phyloP scores from a whole-genome alignment of 257 asterid genomes.

The Solanum chiquidenum region DNA sequence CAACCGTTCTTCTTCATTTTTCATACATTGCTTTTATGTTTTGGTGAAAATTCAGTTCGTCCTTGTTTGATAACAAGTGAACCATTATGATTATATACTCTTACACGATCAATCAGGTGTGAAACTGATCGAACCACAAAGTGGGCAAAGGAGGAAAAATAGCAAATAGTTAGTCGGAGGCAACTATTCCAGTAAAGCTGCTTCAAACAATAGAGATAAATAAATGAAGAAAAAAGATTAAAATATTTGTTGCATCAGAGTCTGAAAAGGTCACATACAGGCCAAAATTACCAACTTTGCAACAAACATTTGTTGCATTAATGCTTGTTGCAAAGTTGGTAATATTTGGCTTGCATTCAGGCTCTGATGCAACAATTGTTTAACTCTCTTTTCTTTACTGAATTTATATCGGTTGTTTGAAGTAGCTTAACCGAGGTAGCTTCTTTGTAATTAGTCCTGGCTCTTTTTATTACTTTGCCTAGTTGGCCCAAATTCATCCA shows the following conservation, averaged over 20 bases:
- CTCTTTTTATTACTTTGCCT: background rate
- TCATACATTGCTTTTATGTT: conserved; percentile 3
- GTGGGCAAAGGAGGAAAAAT: conserved; percentile 13
- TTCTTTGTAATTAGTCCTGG: background rate
- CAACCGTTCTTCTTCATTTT: too few relatives aligned
- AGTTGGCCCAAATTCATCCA: background rate
- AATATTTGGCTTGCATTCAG: background rate
- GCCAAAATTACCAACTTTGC: too few relatives aligned
- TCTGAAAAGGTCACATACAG: background rate
- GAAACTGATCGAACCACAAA: background rate
- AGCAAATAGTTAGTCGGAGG: background rate
- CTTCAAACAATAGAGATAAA: background rate
- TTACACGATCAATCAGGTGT: conserved; percentile 22
- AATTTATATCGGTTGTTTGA: background rate
- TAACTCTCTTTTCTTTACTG: background rate
- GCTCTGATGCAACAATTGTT: background rate
- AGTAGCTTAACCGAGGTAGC: background rate
- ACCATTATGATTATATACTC: conserved; percentile 7
- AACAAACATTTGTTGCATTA: too few relatives aligned
- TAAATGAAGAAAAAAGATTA: too few relatives aligned
- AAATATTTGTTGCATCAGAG: background rate
- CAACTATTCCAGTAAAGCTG: background rate
- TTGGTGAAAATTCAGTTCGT: conserved; percentile 33
- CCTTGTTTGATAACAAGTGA: conserved; percentile 37
- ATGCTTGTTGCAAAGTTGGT: too few relatives aligned